A percentile compares a stretch with the other conserved stretches of the same genome.
Conservation (phyloP, 176 grass and related monocot species). For the Carex parvula region DNA sequence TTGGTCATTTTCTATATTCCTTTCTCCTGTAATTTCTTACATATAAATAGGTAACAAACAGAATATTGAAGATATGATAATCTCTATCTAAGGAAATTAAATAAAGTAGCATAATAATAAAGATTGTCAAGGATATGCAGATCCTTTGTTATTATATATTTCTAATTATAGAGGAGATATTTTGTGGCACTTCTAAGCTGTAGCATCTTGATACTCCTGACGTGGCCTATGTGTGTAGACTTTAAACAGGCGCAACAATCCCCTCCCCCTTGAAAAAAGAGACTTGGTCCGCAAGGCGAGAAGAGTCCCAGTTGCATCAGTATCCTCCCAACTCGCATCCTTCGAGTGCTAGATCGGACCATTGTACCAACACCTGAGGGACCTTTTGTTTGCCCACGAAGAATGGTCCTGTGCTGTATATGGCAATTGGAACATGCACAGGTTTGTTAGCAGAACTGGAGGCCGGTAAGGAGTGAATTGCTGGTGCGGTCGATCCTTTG, state of each 20-base stretch:
- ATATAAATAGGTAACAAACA: neutral
- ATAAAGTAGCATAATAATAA: neutral
- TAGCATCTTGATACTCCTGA: neutral
- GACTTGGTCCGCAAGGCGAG: too few relatives aligned
- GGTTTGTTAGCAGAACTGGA: too few relatives aligned
- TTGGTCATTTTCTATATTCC: neutral
- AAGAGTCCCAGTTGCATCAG: too few relatives aligned
- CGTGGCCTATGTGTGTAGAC: neutral
- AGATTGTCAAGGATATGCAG: neutral
- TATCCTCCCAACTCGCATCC: too few relatives aligned
- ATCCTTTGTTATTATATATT: neutral
- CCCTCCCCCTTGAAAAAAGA: too few relatives aligned
- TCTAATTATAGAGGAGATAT: neutral
- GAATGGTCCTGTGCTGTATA: too few relatives aligned
- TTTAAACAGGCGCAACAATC: neutral
- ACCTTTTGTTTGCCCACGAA: too few relatives aligned
- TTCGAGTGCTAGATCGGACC: too few relatives aligned
- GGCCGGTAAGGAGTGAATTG: too few relatives aligned
- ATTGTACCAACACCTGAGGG: too few relatives aligned
- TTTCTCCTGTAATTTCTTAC: neutral
- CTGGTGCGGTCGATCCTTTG: too few relatives aligned
- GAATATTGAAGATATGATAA: neutral
- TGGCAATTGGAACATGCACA: too few relatives aligned
- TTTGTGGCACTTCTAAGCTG: neutral
- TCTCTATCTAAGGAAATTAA: neutral